A percentile compares a stretch with the other conserved stretches of the same genome.
Evolutionary conservation across 2,329 filamentous ascomycete genomes (phyloP).

Genomic region (Pleoardoris graminearum): DNA sequence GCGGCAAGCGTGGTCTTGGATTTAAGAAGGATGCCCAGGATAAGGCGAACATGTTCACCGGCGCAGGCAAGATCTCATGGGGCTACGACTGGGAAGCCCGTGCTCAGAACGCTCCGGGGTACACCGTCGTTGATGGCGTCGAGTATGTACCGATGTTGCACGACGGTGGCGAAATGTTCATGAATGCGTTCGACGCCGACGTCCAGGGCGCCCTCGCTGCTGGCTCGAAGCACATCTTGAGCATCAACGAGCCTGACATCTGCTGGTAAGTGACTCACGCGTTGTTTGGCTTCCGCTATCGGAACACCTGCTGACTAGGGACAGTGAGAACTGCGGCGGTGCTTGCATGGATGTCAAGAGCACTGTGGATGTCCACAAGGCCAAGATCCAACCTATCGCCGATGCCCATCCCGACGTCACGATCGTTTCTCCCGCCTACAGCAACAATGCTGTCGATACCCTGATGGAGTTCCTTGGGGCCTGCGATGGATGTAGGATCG

Average conservation of each 20-base stretch:
- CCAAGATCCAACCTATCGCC: slow-evolving; percentile 33
- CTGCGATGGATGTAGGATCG: slow-evolving; percentile 37
- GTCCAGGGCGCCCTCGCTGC: slow-evolving; percentile 32
- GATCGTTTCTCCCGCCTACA: slow-evolving; percentile 43
- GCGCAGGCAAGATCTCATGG: slow-evolving; percentile 56
- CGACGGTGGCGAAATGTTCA: slow-evolving; percentile 33
- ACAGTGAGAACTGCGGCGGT: slow-evolving; percentile 26
- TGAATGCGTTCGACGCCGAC: slow-evolving; percentile 31
- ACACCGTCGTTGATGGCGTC: slow-evolving; percentile 45
- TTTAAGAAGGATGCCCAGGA: slow-evolving; percentile 24
- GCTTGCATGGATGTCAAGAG: slow-evolving; percentile 28
- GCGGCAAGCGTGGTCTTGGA: slow-evolving; percentile 37
- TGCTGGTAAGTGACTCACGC: slow-evolving; percentile 27
- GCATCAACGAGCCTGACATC: slow-evolving; percentile 47
- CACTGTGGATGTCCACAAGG: slow-evolving; percentile 28
- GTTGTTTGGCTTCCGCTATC: not conserved
- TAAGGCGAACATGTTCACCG: slow-evolving; percentile 27
- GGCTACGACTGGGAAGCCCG: slow-evolving; percentile 67
- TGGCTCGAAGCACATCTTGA: slow-evolving; percentile 37
- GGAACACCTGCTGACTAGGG: slow-evolving; percentile 8
- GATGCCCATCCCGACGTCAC: slow-evolving; percentile 25
- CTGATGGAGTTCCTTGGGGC: slow-evolving; percentile 32
- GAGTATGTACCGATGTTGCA: slow-evolving; percentile 64
- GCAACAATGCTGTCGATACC: slow-evolving; percentile 29
- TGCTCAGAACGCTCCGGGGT: slow-evolving; percentile 22